Evolutionary conservation across 352 stramenopile genomes (phyloP).

Genomic region (Pythium plurisporium): DNA sequence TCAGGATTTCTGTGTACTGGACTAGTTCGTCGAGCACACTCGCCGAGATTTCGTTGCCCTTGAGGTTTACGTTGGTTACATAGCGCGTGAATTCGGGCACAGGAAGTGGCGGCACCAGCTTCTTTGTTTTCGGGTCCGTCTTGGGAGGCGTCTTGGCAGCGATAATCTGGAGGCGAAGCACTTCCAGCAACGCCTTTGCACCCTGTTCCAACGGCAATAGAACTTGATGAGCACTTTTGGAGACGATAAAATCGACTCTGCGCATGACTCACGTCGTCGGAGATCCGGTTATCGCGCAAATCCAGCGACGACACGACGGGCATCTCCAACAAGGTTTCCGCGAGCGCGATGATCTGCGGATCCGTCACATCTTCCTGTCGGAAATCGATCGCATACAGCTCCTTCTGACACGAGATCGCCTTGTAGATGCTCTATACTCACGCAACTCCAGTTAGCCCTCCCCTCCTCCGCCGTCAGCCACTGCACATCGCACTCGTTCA

Average conservation of each 20-base stretch:
- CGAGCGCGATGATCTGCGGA: slow-evolving; percentile 70
- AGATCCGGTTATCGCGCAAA: slow-evolving; percentile 75
- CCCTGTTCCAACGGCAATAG: slow-evolving; percentile 33
- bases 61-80: slow-evolving; percentile 69
- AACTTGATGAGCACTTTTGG: background rate
- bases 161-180: slow-evolving; percentile 77
- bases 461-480: too few relatives aligned
- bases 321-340: slow-evolving; percentile 70
- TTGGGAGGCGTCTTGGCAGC: slow-evolving; percentile 52
- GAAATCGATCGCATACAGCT: slow-evolving; percentile 70
- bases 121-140: slow-evolving; percentile 46
- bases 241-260: background rate
- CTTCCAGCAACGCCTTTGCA: slow-evolving; percentile 62
- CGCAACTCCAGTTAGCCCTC: too few relatives aligned
- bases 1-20: slow-evolving; percentile 73
- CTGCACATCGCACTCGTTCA: slow-evolving; percentile 57
- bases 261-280: slow-evolving; percentile 48
- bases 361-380: slow-evolving; percentile 78
- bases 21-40: slow-evolving; percentile 55
- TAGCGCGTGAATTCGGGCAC: slow-evolving; percentile 64
- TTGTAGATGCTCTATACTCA: slow-evolving; percentile 71
- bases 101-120: slow-evolving; percentile 30
- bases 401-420: slow-evolving; percentile 77
- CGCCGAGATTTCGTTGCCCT: slow-evolving; percentile 71
- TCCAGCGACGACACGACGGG: slow-evolving; percentile 74